Evolutionary conservation across 441 rosid genomes (phyloP).

Genomic region (Brassica balearica): DNA sequence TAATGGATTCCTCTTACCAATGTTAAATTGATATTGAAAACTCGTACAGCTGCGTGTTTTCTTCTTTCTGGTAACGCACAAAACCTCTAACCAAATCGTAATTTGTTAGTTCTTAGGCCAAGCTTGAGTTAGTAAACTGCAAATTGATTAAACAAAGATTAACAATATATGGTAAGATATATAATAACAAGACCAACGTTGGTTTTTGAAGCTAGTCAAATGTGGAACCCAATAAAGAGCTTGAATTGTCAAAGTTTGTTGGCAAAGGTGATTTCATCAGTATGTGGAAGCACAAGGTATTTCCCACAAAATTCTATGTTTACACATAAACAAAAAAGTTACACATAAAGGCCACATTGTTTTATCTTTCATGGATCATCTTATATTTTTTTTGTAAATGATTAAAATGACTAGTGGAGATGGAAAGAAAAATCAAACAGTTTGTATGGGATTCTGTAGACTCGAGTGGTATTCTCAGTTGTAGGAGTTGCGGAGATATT

Average conservation of each 20-base stretch:
- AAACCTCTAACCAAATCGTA: not conserved
- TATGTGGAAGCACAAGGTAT: not conserved
- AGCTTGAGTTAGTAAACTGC: constrained; percentile 3
- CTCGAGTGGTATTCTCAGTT: not conserved
- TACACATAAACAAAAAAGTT: not conserved
- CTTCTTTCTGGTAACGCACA: not conserved
- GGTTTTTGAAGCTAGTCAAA: constrained; percentile 1
- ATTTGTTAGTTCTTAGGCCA: not conserved
- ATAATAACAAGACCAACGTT: not conserved
- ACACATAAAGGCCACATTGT: not conserved
- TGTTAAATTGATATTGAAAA: not conserved
- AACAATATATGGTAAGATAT: not conserved
- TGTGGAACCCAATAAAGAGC: not conserved
- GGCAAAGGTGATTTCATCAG: not conserved
- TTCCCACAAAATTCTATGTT: not conserved
- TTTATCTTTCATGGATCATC: not conserved
- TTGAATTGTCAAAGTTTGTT: not conserved
- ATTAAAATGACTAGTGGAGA: not conserved
- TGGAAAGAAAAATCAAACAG: not conserved
- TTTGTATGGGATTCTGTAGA: not conserved
- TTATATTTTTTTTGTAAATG: not conserved
- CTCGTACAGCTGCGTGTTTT: not conserved
- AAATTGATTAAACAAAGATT: not conserved
- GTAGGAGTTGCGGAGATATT: not conserved
- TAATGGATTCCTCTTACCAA: not conserved